Evolutionary conservation across 345 rosid species (phyloP).

Genomic region (Eucalyptus victrix): DNA sequence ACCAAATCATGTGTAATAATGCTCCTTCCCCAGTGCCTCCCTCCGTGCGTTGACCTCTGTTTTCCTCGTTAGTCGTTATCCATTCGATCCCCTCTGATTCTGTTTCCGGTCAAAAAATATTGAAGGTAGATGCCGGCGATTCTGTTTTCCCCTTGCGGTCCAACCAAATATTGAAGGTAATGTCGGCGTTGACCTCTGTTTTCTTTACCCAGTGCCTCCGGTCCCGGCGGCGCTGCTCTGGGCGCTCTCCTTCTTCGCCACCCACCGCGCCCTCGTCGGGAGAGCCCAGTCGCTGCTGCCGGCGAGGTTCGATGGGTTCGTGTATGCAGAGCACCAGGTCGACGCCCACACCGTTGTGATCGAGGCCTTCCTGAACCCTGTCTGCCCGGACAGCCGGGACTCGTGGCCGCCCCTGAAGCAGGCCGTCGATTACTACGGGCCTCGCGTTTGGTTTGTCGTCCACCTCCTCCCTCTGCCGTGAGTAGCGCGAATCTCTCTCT

Average conservation of each 20-base stretch:
- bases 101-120: neutral
- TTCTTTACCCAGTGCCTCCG: too few relatives aligned
- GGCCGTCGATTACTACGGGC: constrained; percentile 44
- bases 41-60: neutral
- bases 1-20: neutral
- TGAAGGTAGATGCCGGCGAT: too few relatives aligned
- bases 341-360: constrained; percentile 35
- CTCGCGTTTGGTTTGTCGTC: constrained; percentile 39
- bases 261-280: neutral
- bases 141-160: too few relatives aligned
- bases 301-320: constrained; percentile 64
- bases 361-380: constrained; percentile 83
- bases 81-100: neutral
- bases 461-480: constrained; percentile 92
- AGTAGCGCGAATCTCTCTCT: constrained; percentile 1
- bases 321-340: constrained; percentile 14
- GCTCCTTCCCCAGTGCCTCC: neutral
- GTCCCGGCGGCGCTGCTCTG: neutral
- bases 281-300: constrained; percentile 58
- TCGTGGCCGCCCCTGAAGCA: constrained; percentile 73
- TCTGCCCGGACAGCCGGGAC: constrained; percentile 78
- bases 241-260: neutral
- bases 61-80: neutral
- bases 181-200: too few relatives aligned
- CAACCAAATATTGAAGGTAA: too few relatives aligned